Conservation (phyloP, 2,329 filamentous ascomycete species). For the Calonectria pseudoturangicola region DNA sequence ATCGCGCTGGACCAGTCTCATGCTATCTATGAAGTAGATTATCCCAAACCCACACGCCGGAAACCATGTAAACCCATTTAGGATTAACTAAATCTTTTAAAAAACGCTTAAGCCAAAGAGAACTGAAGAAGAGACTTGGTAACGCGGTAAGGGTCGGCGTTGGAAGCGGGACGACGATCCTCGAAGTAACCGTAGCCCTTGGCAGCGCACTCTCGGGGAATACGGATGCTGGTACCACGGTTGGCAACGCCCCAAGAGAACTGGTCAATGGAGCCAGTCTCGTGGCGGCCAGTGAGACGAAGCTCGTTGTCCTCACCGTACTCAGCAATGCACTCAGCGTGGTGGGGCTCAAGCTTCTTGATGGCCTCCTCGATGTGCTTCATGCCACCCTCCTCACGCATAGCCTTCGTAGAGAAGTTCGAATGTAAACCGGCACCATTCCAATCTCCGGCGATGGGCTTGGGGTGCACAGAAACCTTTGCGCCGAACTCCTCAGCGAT, state of each 20-base stretch:
- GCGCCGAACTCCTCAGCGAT: slow-evolving; percentile 97
- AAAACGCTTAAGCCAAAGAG: slow-evolving; percentile 45
- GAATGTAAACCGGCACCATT: slow-evolving; percentile 95
- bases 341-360: slow-evolving; percentile 87
- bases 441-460: slow-evolving; percentile 94
- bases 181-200: slow-evolving; percentile 98
- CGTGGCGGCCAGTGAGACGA: slow-evolving; percentile 93
- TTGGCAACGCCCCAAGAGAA: slow-evolving; percentile 95
- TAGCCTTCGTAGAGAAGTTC: slow-evolving; percentile 94
- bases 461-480: slow-evolving; percentile 95
- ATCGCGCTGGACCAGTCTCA: slow-evolving; percentile 40
- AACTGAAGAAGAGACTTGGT: slow-evolving; percentile 79
- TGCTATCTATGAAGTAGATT: slow-evolving; percentile 44
- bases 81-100: slow-evolving; percentile 34
- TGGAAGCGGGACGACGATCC: slow-evolving; percentile 87
- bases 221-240: slow-evolving; percentile 94
- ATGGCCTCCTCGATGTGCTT: slow-evolving; percentile 92
- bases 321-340: slow-evolving; percentile 90
- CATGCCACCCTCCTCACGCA: slow-evolving; percentile 94
- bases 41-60: slow-evolving; percentile 43
- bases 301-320: slow-evolving; percentile 97
- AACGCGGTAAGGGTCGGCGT: slow-evolving; percentile 89
- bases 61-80: slow-evolving; percentile 41
- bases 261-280: slow-evolving; percentile 94
- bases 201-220: slow-evolving; percentile 88